Evolutionary conservation across 257 asterid species (phyloP).

Genomic region (Solanum phureja): DNA sequence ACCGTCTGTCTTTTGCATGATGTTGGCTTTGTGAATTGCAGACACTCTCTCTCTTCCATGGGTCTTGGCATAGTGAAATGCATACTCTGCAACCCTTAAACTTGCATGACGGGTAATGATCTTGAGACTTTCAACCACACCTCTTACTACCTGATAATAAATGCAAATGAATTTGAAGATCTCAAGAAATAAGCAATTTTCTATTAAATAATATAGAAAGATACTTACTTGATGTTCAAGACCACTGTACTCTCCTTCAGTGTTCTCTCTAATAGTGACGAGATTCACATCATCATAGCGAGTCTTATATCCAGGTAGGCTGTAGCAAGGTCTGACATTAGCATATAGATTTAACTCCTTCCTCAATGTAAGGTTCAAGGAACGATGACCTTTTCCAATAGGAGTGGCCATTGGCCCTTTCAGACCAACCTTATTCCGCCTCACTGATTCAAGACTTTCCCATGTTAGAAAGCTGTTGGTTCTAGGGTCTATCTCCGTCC

Average conservation of each 20-base stretch:
- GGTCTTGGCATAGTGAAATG: slow-evolving; percentile 84
- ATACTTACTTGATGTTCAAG: slow-evolving; percentile 42
- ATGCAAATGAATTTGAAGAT: slow-evolving; percentile 3
- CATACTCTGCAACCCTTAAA: slow-evolving; percentile 92
- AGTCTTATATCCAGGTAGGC: slow-evolving; percentile 93
- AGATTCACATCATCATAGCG: slow-evolving; percentile 85
- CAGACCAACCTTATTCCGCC: slow-evolving; percentile 74
- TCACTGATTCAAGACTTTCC: slow-evolving; percentile 94
- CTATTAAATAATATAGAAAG: not conserved
- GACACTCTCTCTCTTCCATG: slow-evolving; percentile 92
- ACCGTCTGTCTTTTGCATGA: slow-evolving; percentile 98
- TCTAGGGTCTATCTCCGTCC: slow-evolving; percentile 80
- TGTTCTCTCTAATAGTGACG: slow-evolving; percentile 57
- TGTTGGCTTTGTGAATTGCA: slow-evolving; percentile 96
- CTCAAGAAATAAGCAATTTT: not conserved
- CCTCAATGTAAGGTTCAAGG: slow-evolving; percentile 91
- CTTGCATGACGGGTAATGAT: slow-evolving; percentile 96
- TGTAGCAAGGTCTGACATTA: slow-evolving; percentile 94
- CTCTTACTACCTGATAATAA: slow-evolving; percentile 72
- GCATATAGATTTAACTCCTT: slow-evolving; percentile 90
- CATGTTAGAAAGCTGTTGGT: slow-evolving; percentile 94
- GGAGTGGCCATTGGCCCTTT: slow-evolving; percentile 99
- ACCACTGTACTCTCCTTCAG: slow-evolving; percentile 53
- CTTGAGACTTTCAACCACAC: slow-evolving; percentile 96
- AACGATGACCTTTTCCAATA: slow-evolving; percentile 93